phyloP scores from a whole-genome alignment of 257 asterid species.

The Salvia splendens region DNA sequence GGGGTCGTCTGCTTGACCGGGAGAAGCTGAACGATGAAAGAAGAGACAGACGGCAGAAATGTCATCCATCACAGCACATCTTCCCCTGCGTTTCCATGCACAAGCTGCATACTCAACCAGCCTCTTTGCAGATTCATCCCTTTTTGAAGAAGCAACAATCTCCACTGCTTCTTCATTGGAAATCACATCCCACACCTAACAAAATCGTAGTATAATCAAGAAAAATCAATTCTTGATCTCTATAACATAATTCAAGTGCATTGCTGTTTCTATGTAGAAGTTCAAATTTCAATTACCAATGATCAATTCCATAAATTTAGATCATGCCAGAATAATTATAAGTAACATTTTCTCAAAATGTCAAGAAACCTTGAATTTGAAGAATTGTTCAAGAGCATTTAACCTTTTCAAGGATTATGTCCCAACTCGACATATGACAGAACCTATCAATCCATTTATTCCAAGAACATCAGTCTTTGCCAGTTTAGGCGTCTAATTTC shows the following conservation, averaged over 20 bases:
- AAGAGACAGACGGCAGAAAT: slow-evolving; percentile 74
- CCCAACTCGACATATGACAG: too few relatives aligned
- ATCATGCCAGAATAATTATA: too few relatives aligned
- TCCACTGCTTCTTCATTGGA: slow-evolving; percentile 76
- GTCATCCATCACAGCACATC: slow-evolving; percentile 64
- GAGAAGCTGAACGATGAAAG: slow-evolving; percentile 39
- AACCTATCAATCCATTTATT: too few relatives aligned
- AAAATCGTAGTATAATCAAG: slow-evolving; percentile 4
- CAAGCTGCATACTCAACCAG: slow-evolving; percentile 57
- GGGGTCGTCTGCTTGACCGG: slow-evolving; percentile 1
- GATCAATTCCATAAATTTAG: not conserved
- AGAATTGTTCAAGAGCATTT: too few relatives aligned
- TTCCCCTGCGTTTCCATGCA: slow-evolving; percentile 70
- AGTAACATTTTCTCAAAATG: too few relatives aligned
- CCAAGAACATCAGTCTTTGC: not conserved
- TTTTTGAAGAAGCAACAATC: slow-evolving; percentile 54
- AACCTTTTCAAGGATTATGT: too few relatives aligned
- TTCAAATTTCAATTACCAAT: not conserved
- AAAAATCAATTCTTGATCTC: too few relatives aligned
- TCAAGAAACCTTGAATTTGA: too few relatives aligned
- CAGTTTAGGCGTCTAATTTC: not conserved
- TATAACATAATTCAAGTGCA: not conserved
- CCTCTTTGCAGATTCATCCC: slow-evolving; percentile 58
- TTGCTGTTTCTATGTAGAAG: not conserved
- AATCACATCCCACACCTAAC: slow-evolving; percentile 77